These are phyloP conservation scores for Maudiozyma saulgeensis DNA, from an alignment of 805 yeast species.

Conservation along the genomic window DNA sequence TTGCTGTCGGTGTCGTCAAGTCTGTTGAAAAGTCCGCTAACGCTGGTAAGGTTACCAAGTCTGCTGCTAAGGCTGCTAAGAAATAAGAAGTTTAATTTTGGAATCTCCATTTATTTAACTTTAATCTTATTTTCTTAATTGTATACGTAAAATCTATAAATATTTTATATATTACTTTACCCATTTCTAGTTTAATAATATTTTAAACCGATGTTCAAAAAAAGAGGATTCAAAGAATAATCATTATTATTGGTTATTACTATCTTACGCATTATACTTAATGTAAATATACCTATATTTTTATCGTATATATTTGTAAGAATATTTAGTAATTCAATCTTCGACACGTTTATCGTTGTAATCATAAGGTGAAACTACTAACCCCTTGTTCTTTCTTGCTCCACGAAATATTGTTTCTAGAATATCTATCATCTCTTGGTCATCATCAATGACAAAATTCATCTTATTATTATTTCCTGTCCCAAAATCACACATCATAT, in stretches of 20 bases:
- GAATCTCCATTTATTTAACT: slow-evolving; percentile 49
- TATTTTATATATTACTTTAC: not conserved
- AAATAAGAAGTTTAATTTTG: slow-evolving; percentile 65
- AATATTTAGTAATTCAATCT: not conserved
- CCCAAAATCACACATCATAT: slow-evolving; percentile 98
- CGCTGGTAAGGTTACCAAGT: slow-evolving; percentile 35
- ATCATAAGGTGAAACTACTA: slow-evolving; percentile 76
- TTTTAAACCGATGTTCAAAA: not conserved
- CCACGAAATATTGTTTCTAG: slow-evolving; percentile 85
- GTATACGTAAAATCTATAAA: not conserved
- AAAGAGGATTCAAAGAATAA: too few relatives aligned
- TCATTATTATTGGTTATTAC: too few relatives aligned
- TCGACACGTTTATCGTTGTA: slow-evolving; percentile 35
- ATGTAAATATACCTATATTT: too few relatives aligned
- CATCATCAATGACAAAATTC: slow-evolving; percentile 67
- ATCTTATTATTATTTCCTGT: slow-evolving; percentile 95
- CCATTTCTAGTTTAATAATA: not conserved
- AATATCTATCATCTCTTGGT: slow-evolving; percentile 85
- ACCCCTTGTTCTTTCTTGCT: slow-evolving; percentile 85
- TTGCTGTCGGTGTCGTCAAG: slow-evolving; percentile 99
- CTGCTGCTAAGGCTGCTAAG: slow-evolving; percentile 46
- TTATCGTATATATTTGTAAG: not conserved
- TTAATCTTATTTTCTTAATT: not conserved
- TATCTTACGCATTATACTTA: too few relatives aligned
- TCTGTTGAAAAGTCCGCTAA: slow-evolving; percentile 77